Conservation (phyloP, 2,329 filamentous ascomycete species). For the Monosporascus ibericus region DNA sequence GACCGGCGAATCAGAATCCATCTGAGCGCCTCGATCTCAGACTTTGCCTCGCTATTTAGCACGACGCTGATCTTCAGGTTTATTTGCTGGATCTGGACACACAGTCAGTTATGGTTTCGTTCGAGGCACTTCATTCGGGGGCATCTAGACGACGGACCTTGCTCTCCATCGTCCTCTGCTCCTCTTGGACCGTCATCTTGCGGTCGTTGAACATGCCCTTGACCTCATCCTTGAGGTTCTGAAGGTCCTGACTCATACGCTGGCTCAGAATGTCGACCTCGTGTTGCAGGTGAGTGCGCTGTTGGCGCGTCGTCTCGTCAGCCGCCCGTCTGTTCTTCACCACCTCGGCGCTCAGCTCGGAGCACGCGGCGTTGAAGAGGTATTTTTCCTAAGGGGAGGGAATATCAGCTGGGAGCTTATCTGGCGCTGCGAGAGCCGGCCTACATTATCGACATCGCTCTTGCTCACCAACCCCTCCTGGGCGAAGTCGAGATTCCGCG, state of each 20-base stretch:
- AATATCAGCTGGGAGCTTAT: conserved; percentile 7
- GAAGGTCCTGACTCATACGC: conserved; percentile 74
- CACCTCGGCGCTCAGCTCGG: conserved; percentile 83
- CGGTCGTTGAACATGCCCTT: conserved; percentile 95
- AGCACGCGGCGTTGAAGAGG: conserved; percentile 88
- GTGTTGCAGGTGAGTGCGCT: conserved; percentile 81
- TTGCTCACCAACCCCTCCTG: conserved; percentile 79
- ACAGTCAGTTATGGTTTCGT: background rate
- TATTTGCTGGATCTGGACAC: conserved; percentile 72
- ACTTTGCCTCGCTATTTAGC: conserved; percentile 84
- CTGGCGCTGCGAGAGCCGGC: background rate
- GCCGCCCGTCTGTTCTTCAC: conserved; percentile 69
- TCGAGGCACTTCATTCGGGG: no score
- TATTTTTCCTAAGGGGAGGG: conserved; percentile 62
- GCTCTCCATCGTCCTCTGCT: conserved; percentile 79
- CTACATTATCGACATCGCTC: conserved; percentile 78
- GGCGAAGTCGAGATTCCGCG: conserved; percentile 74
- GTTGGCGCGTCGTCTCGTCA: conserved; percentile 75
- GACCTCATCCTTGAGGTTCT: conserved; percentile 80
- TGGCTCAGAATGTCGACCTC: conserved; percentile 92
- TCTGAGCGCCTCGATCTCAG: conserved; percentile 82
- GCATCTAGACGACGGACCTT: conserved; percentile 45
- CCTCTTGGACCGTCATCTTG: conserved; percentile 83
- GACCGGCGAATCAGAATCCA: conserved; percentile 72
- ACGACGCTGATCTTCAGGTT: conserved; percentile 94